Evolutionary conservation across 164 flowering plant species (phyloP).

Genomic region (Nymphaea thermarum): DNA sequence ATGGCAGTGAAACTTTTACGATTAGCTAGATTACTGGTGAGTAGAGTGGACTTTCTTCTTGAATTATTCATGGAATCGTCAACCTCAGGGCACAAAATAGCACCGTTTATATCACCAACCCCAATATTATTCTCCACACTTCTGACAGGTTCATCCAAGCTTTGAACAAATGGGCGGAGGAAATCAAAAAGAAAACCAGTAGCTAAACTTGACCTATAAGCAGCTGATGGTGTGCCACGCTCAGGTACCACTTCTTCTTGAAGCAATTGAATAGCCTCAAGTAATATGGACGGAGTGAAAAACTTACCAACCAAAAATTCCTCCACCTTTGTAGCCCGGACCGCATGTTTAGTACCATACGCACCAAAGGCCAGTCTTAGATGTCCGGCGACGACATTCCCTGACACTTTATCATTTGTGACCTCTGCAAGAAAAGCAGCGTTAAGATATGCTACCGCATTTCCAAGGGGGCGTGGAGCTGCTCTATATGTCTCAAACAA

Average conservation of each 20-base stretch:
- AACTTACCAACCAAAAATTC: conserved; percentile 46
- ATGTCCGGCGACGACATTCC: conserved; percentile 21
- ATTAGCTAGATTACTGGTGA: too few species aligned
- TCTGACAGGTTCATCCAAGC: not conserved
- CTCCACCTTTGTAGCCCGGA: conserved; percentile 60
- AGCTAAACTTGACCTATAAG: conserved; percentile 74
- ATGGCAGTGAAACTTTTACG: too few species aligned
- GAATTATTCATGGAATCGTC: too few species aligned
- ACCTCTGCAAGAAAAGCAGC: conserved; percentile 74
- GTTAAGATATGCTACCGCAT: conserved; percentile 71
- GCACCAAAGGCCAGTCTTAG: conserved; percentile 76
- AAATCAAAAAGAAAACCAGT: conserved; percentile 43
- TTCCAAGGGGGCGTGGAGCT: conserved; percentile 89
- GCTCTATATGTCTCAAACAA: conserved; percentile 79
- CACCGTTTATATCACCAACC: too few species aligned
- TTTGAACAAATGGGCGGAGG: conserved; percentile 12
- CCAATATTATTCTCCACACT: too few species aligned
- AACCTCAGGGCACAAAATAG: too few species aligned
- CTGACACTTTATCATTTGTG: conserved; percentile 16
- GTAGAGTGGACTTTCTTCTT: too few species aligned
- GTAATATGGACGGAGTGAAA: conserved; percentile 24
- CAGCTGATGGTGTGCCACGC: conserved; percentile 38
- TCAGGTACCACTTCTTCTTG: conserved; percentile 42
- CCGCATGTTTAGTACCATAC: conserved; percentile 64
- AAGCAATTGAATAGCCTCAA: conserved; percentile 45